These are phyloP conservation scores for Lentinula lateritia DNA, from an alignment of 768 basidiomycete genomes.

Conservation along the genomic window DNA sequence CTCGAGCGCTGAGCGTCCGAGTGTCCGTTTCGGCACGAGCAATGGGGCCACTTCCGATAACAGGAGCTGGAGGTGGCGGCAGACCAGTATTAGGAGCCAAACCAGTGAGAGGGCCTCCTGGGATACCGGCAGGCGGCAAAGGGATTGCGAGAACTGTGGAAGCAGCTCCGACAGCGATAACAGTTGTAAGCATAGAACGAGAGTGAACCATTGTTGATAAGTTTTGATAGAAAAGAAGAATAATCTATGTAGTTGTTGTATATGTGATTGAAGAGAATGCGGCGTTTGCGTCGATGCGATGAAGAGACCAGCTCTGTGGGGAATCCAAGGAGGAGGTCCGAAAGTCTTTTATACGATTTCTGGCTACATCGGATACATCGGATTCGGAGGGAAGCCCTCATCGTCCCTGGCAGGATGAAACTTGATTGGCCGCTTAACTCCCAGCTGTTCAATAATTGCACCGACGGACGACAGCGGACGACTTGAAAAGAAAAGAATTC, in stretches of 20 bases:
- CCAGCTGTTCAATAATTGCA: too few relatives aligned
- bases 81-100: too few relatives aligned
- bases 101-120: not conserved
- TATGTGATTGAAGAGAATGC: not conserved
- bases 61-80: not conserved
- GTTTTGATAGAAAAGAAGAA: not conserved
- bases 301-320: not conserved
- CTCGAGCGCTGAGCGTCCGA: not conserved
- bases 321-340: not conserved
- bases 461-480: too few relatives aligned
- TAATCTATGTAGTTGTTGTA: not conserved
- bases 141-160: not conserved
- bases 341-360: not conserved
- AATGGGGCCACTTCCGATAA: not conserved
- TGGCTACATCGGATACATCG: too few relatives aligned
- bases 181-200: not conserved
- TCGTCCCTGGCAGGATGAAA: too few relatives aligned
- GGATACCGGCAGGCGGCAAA: not conserved
- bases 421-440: too few relatives aligned
- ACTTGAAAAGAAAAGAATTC: too few relatives aligned
- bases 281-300: not conserved
- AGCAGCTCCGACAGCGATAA: not conserved
- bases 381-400: not conserved
- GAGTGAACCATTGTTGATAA: not conserved
- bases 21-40: not conserved